Base-by-base conservation (phyloP, 495 filamentous ascomycete genomes). In the Lentithecium fluviatile region DNA sequence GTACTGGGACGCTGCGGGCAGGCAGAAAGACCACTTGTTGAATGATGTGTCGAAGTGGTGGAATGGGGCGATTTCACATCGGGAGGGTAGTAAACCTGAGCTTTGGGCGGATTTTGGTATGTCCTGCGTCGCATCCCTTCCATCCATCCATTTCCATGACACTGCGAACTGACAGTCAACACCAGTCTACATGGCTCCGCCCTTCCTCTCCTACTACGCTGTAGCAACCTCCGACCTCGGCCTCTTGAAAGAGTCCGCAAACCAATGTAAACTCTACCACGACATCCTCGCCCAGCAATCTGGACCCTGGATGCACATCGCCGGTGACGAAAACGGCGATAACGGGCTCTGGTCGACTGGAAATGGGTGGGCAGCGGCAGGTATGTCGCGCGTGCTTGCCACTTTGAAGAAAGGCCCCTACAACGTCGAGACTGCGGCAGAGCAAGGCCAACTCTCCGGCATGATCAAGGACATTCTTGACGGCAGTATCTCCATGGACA, bases 31-130 rank as follows among this genome's bases (percentile, higher is more conserved):
- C 8, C 73, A 78, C 56, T 64, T 80, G 4, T 64, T 82, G 20
- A 69, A 70, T 52, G 45, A 55, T 7, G 78, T 79, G 8, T 80
- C 80, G 7, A 69, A 74, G 42, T 79, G 71, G 64, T 17, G 65
- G 4, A 81, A 82, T 47, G 78, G 79, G 8, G 80, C 80, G 6
- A 80, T 82, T 25, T 78, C 75, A 38, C 80, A 82, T 47, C 71
- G 80, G 21, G 66, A 71, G 26, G 70, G 73, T n/a, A 69, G 72
- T 10, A n/a, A n/a, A n/a, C 59, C 77, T 15, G 78, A 80, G 53
- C 65, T 79, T 13, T 82, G 80, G 80, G 75, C 76, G 12, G 80
- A 82, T 66, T 78, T 78, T 56, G 29, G 29, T 32, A 32, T 32
- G 29, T 32, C n/a, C n/a, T n/a, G n/a, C n/a, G n/a, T n/a, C n/a